Percentiles rank a stretch among this genome's conserved stretches.
Evolutionary conservation across 1,284 basidiomycete species (phyloP).

Genomic region (Earliella scabrosa): DNA sequence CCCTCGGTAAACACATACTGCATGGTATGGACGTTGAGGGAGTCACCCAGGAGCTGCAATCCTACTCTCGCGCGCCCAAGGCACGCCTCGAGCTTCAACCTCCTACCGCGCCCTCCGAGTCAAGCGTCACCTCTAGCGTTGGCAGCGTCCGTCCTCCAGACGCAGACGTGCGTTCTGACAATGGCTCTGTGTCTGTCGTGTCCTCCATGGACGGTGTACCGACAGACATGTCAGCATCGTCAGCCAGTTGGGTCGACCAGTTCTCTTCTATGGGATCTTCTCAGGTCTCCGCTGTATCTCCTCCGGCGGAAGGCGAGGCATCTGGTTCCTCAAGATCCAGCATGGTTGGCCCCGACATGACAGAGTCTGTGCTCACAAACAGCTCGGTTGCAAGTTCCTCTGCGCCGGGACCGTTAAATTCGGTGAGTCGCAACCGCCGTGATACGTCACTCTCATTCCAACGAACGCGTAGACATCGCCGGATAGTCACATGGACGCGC

Average conservation of each 20-base stretch:
- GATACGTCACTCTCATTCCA: not conserved
- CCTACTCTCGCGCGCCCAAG: slow-evolving; percentile 41
- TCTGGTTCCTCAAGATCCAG: slow-evolving; percentile 24
- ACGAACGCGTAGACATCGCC: not conserved
- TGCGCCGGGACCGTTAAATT: not conserved
- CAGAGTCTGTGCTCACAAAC: slow-evolving; percentile 35
- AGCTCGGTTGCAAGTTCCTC: slow-evolving; percentile 40
- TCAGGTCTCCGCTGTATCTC: slow-evolving; percentile 13
- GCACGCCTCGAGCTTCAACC: slow-evolving; percentile 14
- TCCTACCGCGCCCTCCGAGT: slow-evolving; percentile 35
- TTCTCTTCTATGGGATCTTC: slow-evolving; percentile 33
- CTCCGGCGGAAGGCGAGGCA: slow-evolving; percentile 13
- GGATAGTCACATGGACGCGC: slow-evolving; percentile 5
- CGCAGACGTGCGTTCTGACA: slow-evolving; percentile 57
- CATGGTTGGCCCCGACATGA: slow-evolving; percentile 22
- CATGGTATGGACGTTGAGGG: slow-evolving; percentile 84
- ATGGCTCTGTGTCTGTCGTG: slow-evolving; percentile 45
- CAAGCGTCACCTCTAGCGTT: slow-evolving; percentile 50
- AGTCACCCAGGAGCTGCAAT: slow-evolving; percentile 74
- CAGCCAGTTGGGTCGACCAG: slow-evolving; percentile 60
- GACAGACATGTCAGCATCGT: slow-evolving; percentile 39
- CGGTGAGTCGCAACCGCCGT: slow-evolving; percentile 7
- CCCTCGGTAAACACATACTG: slow-evolving; percentile 74
- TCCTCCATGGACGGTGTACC: slow-evolving; percentile 38
- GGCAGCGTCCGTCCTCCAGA: slow-evolving; percentile 41